These are phyloP conservation scores for Crithidia brevicula DNA, from an alignment of 208 protist genomes.

Conservation along the genomic window DNA sequence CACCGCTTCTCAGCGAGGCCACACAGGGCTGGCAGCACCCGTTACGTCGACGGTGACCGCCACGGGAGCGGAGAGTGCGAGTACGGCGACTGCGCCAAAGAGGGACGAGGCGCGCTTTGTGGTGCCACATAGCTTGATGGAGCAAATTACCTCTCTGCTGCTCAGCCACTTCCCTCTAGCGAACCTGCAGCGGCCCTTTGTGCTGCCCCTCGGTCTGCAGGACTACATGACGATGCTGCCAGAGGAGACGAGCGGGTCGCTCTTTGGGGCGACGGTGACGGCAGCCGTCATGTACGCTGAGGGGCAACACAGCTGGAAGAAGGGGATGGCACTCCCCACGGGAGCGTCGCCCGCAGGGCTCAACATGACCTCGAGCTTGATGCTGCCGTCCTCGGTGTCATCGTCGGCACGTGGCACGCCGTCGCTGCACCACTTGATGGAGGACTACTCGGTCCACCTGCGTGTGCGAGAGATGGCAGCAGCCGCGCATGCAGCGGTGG, in stretches of 20 bases:
- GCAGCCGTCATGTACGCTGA: constrained; percentile 24
- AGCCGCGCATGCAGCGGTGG: constrained; percentile 31
- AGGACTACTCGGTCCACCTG: constrained; percentile 51
- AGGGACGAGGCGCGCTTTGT: constrained; percentile 18
- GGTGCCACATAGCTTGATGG: constrained; percentile 65
- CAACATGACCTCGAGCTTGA: constrained; percentile 16
- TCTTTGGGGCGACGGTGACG: constrained; percentile 18
- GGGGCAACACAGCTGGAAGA: constrained; percentile 1
- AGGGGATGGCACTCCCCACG: constrained; percentile 8
- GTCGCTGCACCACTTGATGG: constrained; percentile 44
- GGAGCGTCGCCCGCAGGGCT: constrained; percentile 8
- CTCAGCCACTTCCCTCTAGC: constrained; percentile 66
- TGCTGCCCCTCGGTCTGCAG: constrained; percentile 66
- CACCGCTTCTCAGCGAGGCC: not conserved
- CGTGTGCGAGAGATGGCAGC: constrained; percentile 38
- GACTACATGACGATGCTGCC: constrained; percentile 81
- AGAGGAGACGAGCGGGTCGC: constrained; percentile 32
- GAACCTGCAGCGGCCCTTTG: constrained; percentile 62
- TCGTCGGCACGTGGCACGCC: constrained; percentile 22
- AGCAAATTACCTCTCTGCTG: constrained; percentile 59
- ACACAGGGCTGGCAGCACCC: not conserved
- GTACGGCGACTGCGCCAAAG: not conserved
- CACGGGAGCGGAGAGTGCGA: not conserved
- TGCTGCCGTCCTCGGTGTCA: constrained; percentile 6
- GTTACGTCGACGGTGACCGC: not conserved